Percentiles rank a stretch among this genome's conserved stretches.
Evolutionary conservation across 352 stramenopile genomes (phyloP).

Genomic region (Phytophthora aleatoria): DNA sequence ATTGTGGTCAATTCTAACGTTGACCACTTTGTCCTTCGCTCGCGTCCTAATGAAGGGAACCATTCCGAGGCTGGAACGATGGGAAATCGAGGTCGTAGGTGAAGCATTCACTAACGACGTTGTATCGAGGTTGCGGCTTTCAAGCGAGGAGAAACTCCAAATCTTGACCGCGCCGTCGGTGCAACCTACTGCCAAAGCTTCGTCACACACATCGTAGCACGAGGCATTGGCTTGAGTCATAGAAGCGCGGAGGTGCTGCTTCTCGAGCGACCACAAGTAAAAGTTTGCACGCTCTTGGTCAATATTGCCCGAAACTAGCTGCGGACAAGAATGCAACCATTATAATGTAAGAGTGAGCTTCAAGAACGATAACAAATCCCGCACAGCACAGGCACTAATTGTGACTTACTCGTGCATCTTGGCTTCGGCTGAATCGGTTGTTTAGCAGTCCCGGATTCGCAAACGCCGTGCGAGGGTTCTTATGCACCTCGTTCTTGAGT

Average conservation of each 20-base stretch:
- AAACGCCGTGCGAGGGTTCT: slow-evolving; percentile 54
- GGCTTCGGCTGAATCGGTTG: slow-evolving; percentile 63
- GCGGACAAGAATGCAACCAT: slow-evolving; percentile 8
- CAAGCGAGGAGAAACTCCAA: slow-evolving; percentile 78
- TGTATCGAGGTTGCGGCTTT: slow-evolving; percentile 53
- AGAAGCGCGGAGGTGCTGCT: slow-evolving; percentile 61
- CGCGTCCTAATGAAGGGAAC: slow-evolving; percentile 85
- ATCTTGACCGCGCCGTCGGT: slow-evolving; percentile 79
- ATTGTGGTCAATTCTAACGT: slow-evolving; percentile 82
- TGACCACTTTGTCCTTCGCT: slow-evolving; percentile 78
- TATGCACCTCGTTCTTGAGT: slow-evolving; percentile 61
- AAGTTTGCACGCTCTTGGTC: slow-evolving; percentile 78
- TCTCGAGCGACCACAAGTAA: slow-evolving; percentile 87
- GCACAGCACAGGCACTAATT: neutral
- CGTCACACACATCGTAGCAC: slow-evolving; percentile 83
- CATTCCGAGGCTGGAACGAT: slow-evolving; percentile 79
- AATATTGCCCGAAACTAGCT: slow-evolving; percentile 81
- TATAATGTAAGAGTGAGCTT: slow-evolving; percentile 4
- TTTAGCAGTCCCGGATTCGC: slow-evolving; percentile 70
- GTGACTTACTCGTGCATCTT: slow-evolving; percentile 64
- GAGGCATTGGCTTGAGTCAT: slow-evolving; percentile 71
- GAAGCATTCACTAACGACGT: slow-evolving; percentile 55
- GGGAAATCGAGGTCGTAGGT: slow-evolving; percentile 74
- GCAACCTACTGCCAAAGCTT: slow-evolving; percentile 79
- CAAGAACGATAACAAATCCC: neutral